Percentiles rank a stretch among this genome's conserved stretches.
phyloP scores from a whole-genome alignment of 306 rosid genomes.

The Gillenia trifoliata region DNA sequence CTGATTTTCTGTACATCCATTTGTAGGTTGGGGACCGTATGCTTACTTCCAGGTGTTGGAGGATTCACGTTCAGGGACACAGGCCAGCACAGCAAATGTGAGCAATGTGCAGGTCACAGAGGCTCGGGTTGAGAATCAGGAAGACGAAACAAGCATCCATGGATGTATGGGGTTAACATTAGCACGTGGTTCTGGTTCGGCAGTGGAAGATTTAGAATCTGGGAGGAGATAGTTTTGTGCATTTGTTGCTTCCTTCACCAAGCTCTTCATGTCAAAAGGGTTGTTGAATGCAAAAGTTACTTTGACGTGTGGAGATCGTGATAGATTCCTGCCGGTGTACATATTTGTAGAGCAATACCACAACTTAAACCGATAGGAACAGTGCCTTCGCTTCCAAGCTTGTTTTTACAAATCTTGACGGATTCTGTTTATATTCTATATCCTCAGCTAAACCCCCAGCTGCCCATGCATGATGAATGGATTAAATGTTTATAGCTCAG shows the following conservation, averaged over 20 bases:
- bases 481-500: too few relatives aligned
- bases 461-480: neutral
- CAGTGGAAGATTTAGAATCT: slow-evolving; percentile 53
- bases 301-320: neutral
- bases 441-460: neutral
- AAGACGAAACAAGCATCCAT: slow-evolving; percentile 31
- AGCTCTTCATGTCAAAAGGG: neutral
- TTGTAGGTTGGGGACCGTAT: slow-evolving; percentile 89
- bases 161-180: slow-evolving; percentile 47
- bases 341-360: neutral
- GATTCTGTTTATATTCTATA: neutral
- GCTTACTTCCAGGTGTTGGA: slow-evolving; percentile 66
- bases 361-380: neutral
- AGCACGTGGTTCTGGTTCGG: slow-evolving; percentile 24
- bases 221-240: slow-evolving; percentile 35
- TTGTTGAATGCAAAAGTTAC: neutral
- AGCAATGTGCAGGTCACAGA: slow-evolving; percentile 18
- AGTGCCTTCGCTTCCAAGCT: neutral
- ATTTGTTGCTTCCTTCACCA: neutral
- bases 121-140: slow-evolving; percentile 28
- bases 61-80: slow-evolving; percentile 28
- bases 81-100: slow-evolving; percentile 24
- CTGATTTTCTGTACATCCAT: slow-evolving; percentile 15
- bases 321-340: neutral
- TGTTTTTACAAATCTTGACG: neutral